Conservation (phyloP, 2,329 filamentous ascomycete genomes). For the Colletotrichum graminicola region DNA sequence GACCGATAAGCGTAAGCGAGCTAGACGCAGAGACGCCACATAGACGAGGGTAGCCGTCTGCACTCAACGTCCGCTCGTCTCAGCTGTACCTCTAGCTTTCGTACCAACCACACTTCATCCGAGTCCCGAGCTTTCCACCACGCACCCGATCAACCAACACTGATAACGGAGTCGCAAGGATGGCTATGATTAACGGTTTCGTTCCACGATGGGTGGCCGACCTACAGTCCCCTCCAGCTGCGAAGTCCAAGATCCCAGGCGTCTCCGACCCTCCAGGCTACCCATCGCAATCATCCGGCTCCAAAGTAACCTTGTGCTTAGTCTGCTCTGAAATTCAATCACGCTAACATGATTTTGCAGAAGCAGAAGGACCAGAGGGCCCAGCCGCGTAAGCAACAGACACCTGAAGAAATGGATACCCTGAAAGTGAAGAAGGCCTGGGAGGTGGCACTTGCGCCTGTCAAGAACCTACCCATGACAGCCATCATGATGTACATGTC, state of each 20-base stretch:
- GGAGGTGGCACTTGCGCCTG: constrained; percentile 93
- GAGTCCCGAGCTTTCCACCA: neutral
- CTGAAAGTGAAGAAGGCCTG: constrained; percentile 99
- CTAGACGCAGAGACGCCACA: constrained; percentile 13
- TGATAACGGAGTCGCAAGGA: constrained; percentile 1
- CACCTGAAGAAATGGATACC: constrained; percentile 89
- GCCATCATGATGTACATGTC: constrained; percentile 99
- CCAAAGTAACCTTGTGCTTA: constrained; percentile 63
- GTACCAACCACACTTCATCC: constrained; percentile 12
- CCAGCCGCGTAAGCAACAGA: constrained; percentile 74
- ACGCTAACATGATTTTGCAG: constrained; percentile 47
- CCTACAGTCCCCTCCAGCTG: constrained; percentile 76
- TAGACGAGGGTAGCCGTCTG: constrained; percentile 24
- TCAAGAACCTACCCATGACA: constrained; percentile 97
- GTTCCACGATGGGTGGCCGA: constrained; percentile 86
- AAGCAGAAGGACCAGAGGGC: constrained; percentile 64
- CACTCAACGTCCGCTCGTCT: constrained; percentile 28
- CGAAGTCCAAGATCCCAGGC: constrained; percentile 74
- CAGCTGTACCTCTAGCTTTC: neutral
- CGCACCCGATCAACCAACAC: neutral
- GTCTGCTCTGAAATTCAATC: neutral
- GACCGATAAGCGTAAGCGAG: constrained; percentile 36
- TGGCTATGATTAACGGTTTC: constrained; percentile 46
- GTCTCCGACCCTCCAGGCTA: constrained; percentile 92
- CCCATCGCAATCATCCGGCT: constrained; percentile 65